A percentile compares a stretch with the other conserved stretches of the same genome.
phyloP scores from a whole-genome alignment of 805 yeast species.

The Hanseniaspora occidentalis region DNA sequence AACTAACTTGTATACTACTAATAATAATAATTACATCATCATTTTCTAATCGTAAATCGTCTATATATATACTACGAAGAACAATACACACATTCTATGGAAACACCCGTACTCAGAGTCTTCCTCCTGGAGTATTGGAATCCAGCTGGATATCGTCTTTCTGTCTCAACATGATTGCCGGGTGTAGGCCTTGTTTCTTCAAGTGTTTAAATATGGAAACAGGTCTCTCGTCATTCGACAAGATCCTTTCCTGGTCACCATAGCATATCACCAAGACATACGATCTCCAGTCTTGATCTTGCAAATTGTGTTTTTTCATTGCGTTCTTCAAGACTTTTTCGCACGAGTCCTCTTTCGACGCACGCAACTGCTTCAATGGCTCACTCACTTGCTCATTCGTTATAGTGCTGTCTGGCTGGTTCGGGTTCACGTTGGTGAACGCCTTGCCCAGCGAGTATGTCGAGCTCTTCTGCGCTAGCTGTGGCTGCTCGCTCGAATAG shows the following conservation, averaged over 20 bases:
- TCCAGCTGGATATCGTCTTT: conserved; percentile 39
- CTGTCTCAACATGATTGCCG: conserved; percentile 85
- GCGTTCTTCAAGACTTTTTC: conserved; percentile 79
- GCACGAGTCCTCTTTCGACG: conserved; percentile 86
- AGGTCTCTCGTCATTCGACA: conserved; percentile 80
- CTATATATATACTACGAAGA: neutral
- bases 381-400: conserved; percentile 26
- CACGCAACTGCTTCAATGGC: conserved; percentile 72
- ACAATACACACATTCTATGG: neutral
- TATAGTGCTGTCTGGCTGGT: conserved; percentile 1
- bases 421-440: conserved; percentile 7
- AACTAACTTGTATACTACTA: neutral
- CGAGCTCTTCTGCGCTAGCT: neutral
- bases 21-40: too few species aligned
- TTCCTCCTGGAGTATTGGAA: conserved; percentile 10
- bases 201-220: conserved; percentile 74
- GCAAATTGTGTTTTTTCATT: conserved; percentile 70
- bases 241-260: conserved; percentile 78
- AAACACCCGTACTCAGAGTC: conserved; percentile 3
- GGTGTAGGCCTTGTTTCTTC: conserved; percentile 74
- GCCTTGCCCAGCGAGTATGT: neutral
- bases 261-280: conserved; percentile 83
- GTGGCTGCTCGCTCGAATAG: neutral
- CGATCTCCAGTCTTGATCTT: conserved; percentile 71
- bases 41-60: neutral